phyloP scores from a whole-genome alignment of 495 filamentous ascomycete genomes.

The Tuber umbilicatum region DNA sequence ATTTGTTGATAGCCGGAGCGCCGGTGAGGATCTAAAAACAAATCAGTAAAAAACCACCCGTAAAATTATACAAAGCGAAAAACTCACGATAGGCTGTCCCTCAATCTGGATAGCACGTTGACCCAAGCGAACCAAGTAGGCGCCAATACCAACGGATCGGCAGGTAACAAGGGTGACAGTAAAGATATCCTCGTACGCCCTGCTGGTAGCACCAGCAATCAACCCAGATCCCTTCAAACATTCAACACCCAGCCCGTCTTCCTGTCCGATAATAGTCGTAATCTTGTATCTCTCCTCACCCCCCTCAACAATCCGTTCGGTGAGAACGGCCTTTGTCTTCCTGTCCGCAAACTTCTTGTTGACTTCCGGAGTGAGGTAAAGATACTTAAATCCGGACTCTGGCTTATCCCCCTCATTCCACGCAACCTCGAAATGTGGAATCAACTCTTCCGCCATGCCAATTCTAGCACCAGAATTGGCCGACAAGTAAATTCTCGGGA shows the following conservation, averaged over 20 bases:
- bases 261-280: conserved; percentile 84
- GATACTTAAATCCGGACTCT: conserved; percentile 92
- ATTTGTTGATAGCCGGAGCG: conserved; percentile 94
- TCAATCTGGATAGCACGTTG: conserved; percentile 98
- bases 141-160: conserved; percentile 94
- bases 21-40: conserved; percentile 70
- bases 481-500: conserved; percentile 94
- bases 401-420: conserved; percentile 84
- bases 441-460: conserved; percentile 91
- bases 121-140: conserved; percentile 93
- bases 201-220: conserved; percentile 94
- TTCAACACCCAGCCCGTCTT: conserved; percentile 95
- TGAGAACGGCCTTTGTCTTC: conserved; percentile 75
- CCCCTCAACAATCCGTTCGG: conserved; percentile 73
- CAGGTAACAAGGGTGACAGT: conserved; percentile 97
- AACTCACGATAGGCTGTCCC: conserved; percentile 74
- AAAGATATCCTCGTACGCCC: conserved; percentile 98
- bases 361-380: conserved; percentile 83
- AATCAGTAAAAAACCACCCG: conserved; percentile 15
- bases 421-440: conserved; percentile 91
- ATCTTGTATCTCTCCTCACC: conserved; percentile 92
- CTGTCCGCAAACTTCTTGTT: conserved; percentile 85
- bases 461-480: conserved; percentile 99
- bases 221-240: conserved; percentile 94
- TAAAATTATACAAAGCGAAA: not conserved